A percentile compares a stretch with the other conserved stretches of the same genome.
Conservation (phyloP, 2,329 filamentous ascomycete species). For the Colletotrichum brevisporum region DNA sequence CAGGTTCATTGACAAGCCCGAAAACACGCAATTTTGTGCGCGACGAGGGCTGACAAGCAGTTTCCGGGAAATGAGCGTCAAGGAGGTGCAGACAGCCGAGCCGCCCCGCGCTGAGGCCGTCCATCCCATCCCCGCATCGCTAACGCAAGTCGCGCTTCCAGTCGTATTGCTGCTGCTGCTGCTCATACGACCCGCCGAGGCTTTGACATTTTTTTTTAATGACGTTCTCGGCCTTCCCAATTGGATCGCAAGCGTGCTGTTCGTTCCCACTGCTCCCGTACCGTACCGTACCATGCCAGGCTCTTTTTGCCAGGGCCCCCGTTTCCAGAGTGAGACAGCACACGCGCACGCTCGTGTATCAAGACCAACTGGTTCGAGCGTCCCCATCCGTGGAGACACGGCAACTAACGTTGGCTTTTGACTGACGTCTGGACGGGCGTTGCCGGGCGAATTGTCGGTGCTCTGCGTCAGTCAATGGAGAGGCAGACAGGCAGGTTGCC, state of each 20-base stretch:
- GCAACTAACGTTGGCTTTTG: not conserved
- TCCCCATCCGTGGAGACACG: not conserved
- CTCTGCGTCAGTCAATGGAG: too few relatives aligned
- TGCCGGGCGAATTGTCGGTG: too few relatives aligned
- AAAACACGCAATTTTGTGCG: slow-evolving; percentile 3
- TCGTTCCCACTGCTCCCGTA: slow-evolving; percentile 26
- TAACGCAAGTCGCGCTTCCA: slow-evolving; percentile 37
- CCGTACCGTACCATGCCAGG: not conserved
- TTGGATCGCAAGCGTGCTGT: slow-evolving; percentile 7
- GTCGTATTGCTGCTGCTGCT: not conserved
- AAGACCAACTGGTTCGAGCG: slow-evolving; percentile 9
- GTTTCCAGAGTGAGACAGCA: slow-evolving; percentile 38
- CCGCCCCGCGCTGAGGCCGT: slow-evolving; percentile 12
- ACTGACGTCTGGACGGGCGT: not conserved
- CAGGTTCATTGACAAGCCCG: not conserved
- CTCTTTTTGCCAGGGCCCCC: slow-evolving; percentile 13
- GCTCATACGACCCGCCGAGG: slow-evolving; percentile 36
- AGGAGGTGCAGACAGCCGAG: slow-evolving; percentile 17
- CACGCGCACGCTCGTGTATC: slow-evolving; percentile 23
- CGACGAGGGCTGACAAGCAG: slow-evolving; percentile 11
- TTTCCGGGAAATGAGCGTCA: slow-evolving; percentile 33
- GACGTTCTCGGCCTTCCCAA: slow-evolving; percentile 33
- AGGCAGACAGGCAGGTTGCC: too few relatives aligned
- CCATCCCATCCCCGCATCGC: slow-evolving; percentile 35
- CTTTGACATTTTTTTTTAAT: slow-evolving; percentile 15